Percentiles rank a stretch among this genome's conserved stretches.
Conservation (phyloP, 371 early-diverging fungal genomes). For the Mortierella sp. region DNA sequence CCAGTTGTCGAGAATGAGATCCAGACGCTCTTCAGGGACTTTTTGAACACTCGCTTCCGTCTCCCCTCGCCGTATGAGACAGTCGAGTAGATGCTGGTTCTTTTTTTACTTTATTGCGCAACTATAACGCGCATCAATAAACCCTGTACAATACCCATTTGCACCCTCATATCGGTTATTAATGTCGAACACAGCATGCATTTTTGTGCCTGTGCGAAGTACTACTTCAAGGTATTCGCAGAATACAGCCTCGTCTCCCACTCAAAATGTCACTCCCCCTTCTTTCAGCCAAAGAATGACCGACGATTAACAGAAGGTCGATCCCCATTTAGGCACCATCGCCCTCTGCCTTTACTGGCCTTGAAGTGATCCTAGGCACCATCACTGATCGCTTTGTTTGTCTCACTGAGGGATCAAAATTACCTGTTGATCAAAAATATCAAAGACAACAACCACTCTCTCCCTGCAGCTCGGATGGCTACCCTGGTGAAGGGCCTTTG, state of each 20-base stretch:
- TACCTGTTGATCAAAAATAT: too few relatives aligned
- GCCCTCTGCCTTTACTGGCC: too few relatives aligned
- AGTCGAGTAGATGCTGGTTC: neutral
- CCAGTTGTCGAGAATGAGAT: constrained; percentile 20
- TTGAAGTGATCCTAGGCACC: too few relatives aligned
- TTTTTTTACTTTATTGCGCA: neutral
- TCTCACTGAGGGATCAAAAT: too few relatives aligned
- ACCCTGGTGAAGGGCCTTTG: too few relatives aligned
- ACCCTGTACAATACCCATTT: neutral
- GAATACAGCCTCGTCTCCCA: neutral
- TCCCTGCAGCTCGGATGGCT: too few relatives aligned
- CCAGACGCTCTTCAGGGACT: constrained; percentile 21
- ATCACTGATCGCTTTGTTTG: too few relatives aligned
- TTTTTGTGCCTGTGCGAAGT: neutral
- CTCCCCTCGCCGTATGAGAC: constrained; percentile 31
- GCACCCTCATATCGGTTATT: neutral
- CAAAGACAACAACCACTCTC: too few relatives aligned
- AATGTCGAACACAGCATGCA: neutral
- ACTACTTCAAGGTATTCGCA: neutral
- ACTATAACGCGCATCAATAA: neutral
- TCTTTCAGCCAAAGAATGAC: too few relatives aligned
- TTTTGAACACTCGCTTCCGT: constrained; percentile 33
- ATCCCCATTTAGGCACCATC: too few relatives aligned
- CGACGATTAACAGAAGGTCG: too few relatives aligned
- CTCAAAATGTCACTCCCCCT: too few relatives aligned